These are phyloP conservation scores for Litsea cubeba DNA, from an alignment of 164 flowering plant species.

Conservation along the genomic window DNA sequence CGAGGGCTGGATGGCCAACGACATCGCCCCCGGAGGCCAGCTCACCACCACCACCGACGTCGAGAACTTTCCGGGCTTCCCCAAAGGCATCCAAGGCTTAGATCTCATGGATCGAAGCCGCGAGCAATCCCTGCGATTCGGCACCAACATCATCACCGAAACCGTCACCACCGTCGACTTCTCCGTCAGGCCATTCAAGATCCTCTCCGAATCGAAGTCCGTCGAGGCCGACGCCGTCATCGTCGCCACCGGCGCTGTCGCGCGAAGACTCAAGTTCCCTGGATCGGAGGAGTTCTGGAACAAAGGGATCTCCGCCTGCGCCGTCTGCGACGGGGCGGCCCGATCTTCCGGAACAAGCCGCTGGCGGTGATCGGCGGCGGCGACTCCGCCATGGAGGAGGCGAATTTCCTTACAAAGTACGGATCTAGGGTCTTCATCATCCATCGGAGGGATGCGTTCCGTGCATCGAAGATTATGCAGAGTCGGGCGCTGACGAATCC, in stretches of 20 bases:
- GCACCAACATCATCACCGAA: slow-evolving; percentile 69
- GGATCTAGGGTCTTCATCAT: slow-evolving; percentile 78
- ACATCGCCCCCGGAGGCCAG: slow-evolving; percentile 95
- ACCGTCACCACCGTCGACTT: slow-evolving; percentile 73
- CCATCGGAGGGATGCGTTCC: slow-evolving; percentile 68
- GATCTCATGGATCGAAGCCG: slow-evolving; percentile 75
- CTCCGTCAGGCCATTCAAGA: slow-evolving; percentile 49
- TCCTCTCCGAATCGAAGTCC: slow-evolving; percentile 45
- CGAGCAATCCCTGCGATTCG: slow-evolving; percentile 61
- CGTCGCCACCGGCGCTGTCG: slow-evolving; percentile 88
- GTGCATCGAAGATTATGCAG: slow-evolving; percentile 98
- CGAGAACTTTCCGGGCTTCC: slow-evolving; percentile 97
- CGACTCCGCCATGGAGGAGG: slow-evolving; percentile 98
- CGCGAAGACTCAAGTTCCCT: slow-evolving; percentile 54
- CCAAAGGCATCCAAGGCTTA: slow-evolving; percentile 61
- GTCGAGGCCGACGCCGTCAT: slow-evolving; percentile 69
- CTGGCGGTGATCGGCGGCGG: slow-evolving; percentile 95
- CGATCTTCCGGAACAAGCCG: slow-evolving; percentile 74
- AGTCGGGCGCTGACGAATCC: slow-evolving; percentile 62
- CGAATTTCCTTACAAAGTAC: slow-evolving; percentile 75
- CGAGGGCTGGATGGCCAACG: slow-evolving; percentile 98
- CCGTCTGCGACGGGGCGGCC: slow-evolving; percentile 88
- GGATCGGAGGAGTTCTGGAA: slow-evolving; percentile 88
- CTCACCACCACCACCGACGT: slow-evolving; percentile 96
- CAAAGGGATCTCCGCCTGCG: slow-evolving; percentile 87